Percentiles rank a stretch among this genome's conserved stretches.
Evolutionary conservation across 768 basidiomycete species (phyloP).

Genomic region (Kwoniella bestiolae): DNA sequence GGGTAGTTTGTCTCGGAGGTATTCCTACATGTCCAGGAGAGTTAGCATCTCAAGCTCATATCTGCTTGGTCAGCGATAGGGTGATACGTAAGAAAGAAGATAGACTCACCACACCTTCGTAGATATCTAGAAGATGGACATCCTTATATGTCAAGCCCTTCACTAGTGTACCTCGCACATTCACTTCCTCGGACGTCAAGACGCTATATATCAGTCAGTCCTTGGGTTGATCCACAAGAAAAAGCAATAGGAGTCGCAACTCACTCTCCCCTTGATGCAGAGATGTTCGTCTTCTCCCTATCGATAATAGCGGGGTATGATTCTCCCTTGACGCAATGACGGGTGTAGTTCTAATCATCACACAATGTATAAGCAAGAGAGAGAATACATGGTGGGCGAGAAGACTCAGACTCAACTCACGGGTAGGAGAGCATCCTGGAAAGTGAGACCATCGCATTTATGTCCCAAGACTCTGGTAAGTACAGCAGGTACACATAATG

Average conservation of each 20-base stretch:
- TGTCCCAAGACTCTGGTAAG: conserved; percentile 75
- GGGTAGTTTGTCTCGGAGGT: conserved; percentile 64
- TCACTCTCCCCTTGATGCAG: conserved; percentile 58
- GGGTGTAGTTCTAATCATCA: conserved; percentile 68
- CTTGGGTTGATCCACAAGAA: background rate
- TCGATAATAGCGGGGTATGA: conserved; percentile 87
- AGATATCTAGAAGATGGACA: conserved; percentile 71
- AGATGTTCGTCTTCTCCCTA: conserved; percentile 60
- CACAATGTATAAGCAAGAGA: background rate
- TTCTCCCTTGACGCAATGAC: conserved; percentile 74
- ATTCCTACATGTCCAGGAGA: conserved; percentile 65
- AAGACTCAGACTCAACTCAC: conserved; percentile 63
- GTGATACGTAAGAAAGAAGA: conserved; percentile 38
- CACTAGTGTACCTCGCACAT: conserved; percentile 79
- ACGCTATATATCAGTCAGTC: background rate
- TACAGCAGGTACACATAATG: conserved; percentile 84
- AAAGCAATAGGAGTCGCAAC: too few relatives aligned
- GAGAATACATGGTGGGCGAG: too few relatives aligned
- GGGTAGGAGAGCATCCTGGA: conserved; percentile 74
- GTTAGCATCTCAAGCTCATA: background rate
- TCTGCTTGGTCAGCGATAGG: background rate
- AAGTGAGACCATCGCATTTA: conserved; percentile 66
- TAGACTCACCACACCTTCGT: conserved; percentile 70
- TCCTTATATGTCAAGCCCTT: conserved; percentile 70
- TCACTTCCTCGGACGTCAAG: conserved; percentile 63